Conservation (phyloP, 1,284 basidiomycete species). For the Afroboletus lepidellus region DNA sequence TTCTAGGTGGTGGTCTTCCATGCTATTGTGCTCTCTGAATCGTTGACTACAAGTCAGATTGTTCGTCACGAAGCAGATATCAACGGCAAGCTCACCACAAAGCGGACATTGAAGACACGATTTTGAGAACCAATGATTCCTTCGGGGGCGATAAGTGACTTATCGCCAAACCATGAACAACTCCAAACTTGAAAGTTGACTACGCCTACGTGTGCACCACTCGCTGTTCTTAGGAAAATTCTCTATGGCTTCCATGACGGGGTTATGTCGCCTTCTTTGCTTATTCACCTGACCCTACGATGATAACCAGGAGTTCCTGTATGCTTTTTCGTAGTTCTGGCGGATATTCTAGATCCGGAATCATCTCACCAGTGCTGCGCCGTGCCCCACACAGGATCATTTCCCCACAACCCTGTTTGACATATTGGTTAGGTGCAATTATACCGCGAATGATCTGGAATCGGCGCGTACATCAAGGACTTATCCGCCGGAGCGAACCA, state of each 20-base stretch:
- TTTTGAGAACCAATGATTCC: slow-evolving; percentile 3
- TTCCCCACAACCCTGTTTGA: slow-evolving; percentile 49
- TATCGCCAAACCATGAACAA: slow-evolving; percentile 1
- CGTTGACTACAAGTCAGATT: slow-evolving; percentile 1
- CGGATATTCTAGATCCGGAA: slow-evolving; percentile 20
- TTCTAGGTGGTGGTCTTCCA: slow-evolving; percentile 8
- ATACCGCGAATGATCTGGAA: slow-evolving; percentile 38
- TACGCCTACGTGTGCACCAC: too few relatives aligned
- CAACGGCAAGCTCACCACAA: slow-evolving; percentile 18
- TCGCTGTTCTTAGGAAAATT: too few relatives aligned
- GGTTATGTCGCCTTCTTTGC: slow-evolving; percentile 1
- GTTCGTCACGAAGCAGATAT: slow-evolving; percentile 8
- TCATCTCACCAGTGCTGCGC: slow-evolving; percentile 23
- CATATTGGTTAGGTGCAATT: slow-evolving; percentile 38
- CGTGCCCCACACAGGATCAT: slow-evolving; percentile 26
- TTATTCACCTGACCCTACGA: not conserved
- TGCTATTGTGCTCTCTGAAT: slow-evolving; percentile 1
- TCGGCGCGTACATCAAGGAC: slow-evolving; percentile 41
- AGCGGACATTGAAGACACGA: slow-evolving; percentile 16
- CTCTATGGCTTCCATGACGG: not conserved
- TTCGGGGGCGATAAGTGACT: not conserved
- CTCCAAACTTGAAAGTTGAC: slow-evolving; percentile 7
- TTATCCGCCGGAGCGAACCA: slow-evolving; percentile 30
- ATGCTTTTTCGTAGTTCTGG: not conserved
- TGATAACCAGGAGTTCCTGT: not conserved